Conservation (phyloP, 2,329 filamentous ascomycete genomes). For the Penicillium brasilianum region DNA sequence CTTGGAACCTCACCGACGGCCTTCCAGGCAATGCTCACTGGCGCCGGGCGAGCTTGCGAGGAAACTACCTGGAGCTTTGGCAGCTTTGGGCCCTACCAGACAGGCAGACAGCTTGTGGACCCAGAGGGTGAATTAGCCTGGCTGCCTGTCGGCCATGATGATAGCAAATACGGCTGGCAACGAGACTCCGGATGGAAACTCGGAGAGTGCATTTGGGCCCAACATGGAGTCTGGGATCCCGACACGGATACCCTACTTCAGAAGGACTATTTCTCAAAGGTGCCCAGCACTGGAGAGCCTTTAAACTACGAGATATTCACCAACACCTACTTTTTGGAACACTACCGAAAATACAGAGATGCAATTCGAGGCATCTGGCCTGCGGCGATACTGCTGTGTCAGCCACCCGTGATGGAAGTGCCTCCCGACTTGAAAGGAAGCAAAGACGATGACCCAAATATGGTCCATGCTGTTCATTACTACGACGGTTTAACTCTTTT, state of each 20-base stretch:
- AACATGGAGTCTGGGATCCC: conserved; percentile 94
- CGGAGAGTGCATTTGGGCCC: conserved; percentile 95
- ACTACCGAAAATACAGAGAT: conserved; percentile 77
- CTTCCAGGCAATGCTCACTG: conserved; percentile 90
- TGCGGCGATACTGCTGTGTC: conserved; percentile 84
- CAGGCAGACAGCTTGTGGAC: conserved; percentile 80
- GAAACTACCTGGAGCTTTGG: conserved; percentile 94
- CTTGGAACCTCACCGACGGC: conserved; percentile 92
- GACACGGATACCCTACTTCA: conserved; percentile 74
- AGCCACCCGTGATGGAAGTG: conserved; percentile 89
- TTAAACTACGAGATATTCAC: conserved; percentile 86
- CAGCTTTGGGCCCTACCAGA: conserved; percentile 87
- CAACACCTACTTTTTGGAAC: conserved; percentile 87
- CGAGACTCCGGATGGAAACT: conserved; percentile 87
- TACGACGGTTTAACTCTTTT: conserved; percentile 97
- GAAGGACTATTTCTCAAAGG: conserved; percentile 86
- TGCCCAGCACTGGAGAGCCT: conserved; percentile 72
- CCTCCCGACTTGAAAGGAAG: conserved; percentile 88
- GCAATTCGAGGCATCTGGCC: conserved; percentile 77
- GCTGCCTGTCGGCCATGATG: conserved; percentile 82
- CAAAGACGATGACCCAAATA: conserved; percentile 81
- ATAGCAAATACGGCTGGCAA: conserved; percentile 87
- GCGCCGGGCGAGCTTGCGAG: conserved; percentile 89
- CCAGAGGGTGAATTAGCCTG: conserved; percentile 84
- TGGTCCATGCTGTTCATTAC: conserved; percentile 94